These are phyloP conservation scores for Nakazawaea sp. DNA, from an alignment of 805 yeast species.

Conservation along the genomic window DNA sequence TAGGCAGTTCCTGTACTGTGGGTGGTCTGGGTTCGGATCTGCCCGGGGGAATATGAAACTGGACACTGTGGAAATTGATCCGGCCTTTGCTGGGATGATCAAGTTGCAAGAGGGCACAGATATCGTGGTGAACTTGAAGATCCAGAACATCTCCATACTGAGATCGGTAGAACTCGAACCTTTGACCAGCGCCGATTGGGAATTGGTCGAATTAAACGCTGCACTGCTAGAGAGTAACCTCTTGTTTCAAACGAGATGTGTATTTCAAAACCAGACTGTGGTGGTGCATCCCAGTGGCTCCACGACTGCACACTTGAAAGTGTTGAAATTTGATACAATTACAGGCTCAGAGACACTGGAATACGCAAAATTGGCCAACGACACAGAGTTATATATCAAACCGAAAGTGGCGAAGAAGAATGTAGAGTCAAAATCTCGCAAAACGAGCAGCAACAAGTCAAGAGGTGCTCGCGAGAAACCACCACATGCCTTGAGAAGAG, in stretches of 20 bases:
- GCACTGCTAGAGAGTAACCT: slow-evolving; percentile 65
- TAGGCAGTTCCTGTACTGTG: slow-evolving; percentile 23
- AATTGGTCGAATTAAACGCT: slow-evolving; percentile 78
- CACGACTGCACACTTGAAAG: slow-evolving; percentile 48
- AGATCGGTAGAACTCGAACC: slow-evolving; percentile 74
- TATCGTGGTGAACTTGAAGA: slow-evolving; percentile 37
- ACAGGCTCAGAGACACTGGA: slow-evolving; percentile 29
- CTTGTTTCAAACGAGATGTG: slow-evolving; percentile 75
- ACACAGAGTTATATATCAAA: slow-evolving; percentile 44
- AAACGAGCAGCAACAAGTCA: slow-evolving; percentile 15
- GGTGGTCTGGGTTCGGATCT: slow-evolving; percentile 32
- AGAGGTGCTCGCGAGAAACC: slow-evolving; percentile 7
- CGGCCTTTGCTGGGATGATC: slow-evolving; percentile 50
- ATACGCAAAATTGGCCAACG: slow-evolving; percentile 35
- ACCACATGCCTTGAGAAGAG: slow-evolving; percentile 38
- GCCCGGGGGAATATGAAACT: neutral
- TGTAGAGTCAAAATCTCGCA: slow-evolving; percentile 8
- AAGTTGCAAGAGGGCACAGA: slow-evolving; percentile 35
- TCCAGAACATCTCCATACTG: slow-evolving; percentile 42
- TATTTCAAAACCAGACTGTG: slow-evolving; percentile 48
- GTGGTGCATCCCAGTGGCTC: slow-evolving; percentile 67
- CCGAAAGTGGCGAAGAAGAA: slow-evolving; percentile 41
- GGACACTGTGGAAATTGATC: slow-evolving; percentile 52
- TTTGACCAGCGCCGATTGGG: slow-evolving; percentile 77
- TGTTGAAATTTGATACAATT: slow-evolving; percentile 17